Percentiles rank a stretch among this genome's conserved stretches.
These are phyloP conservation scores for Beauveria sp. DNA, from an alignment of 2,329 filamentous ascomycete genomes.

Conservation along the genomic window DNA sequence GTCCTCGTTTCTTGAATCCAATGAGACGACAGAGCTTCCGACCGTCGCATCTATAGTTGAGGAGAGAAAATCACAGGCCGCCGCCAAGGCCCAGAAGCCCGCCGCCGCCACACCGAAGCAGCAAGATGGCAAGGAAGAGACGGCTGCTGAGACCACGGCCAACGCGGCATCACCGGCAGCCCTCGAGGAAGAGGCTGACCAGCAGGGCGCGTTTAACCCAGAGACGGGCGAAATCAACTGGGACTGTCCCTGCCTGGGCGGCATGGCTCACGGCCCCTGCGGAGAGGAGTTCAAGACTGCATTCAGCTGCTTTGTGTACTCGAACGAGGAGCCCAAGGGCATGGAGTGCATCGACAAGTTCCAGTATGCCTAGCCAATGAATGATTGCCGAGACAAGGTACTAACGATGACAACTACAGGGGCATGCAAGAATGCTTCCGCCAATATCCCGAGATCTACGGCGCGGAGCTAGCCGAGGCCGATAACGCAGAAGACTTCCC, in stretches of 20 bases:
- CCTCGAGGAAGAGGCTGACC: conserved; percentile 72
- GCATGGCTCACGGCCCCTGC: conserved; percentile 94
- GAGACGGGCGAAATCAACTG: conserved; percentile 99
- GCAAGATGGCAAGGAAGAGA: conserved; percentile 18
- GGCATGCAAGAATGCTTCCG: conserved; percentile 97
- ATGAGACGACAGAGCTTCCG: conserved; percentile 32
- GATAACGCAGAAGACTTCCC: conserved; percentile 34
- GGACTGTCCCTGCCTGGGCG: conserved; percentile 95
- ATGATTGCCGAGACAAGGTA: neutral
- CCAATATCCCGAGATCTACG: conserved; percentile 86
- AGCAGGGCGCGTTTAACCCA: conserved; percentile 92
- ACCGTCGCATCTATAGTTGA: conserved; percentile 62
- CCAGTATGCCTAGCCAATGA: conserved; percentile 56
- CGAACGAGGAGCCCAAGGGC: conserved; percentile 88
- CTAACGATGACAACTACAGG: conserved; percentile 42
- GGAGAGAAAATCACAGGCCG: conserved; percentile 35
- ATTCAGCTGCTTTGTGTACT: conserved; percentile 98
- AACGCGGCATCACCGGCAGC: conserved; percentile 35
- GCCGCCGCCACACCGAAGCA: conserved; percentile 21
- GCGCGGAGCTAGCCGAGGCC: conserved; percentile 76
- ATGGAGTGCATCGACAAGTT: conserved; percentile 98
- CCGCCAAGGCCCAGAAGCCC: conserved; percentile 17
- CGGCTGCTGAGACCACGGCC: conserved; percentile 13
- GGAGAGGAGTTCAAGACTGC: conserved; percentile 92
- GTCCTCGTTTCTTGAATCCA: conserved; percentile 46